phyloP scores from a whole-genome alignment of 1,284 basidiomycete genomes.

The Pseudozyma pruni region DNA sequence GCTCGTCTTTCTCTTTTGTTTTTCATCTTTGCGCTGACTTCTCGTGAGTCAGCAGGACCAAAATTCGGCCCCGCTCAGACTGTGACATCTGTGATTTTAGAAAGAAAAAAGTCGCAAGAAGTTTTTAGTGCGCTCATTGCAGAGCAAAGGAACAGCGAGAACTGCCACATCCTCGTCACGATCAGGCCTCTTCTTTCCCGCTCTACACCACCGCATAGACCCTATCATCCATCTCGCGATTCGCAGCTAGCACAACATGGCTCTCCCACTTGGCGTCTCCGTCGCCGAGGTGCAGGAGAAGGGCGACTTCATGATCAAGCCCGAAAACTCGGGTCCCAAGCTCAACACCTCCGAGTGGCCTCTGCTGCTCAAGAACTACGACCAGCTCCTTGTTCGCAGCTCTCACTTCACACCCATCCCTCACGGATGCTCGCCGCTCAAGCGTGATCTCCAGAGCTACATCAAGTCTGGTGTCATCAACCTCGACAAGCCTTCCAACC shows the following conservation, averaged over 20 bases:
- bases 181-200: constrained; percentile 10
- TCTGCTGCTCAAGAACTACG: constrained; percentile 94
- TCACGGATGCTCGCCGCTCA: constrained; percentile 86
- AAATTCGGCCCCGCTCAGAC: not conserved
- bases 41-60: constrained; percentile 1
- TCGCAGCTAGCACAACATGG: constrained; percentile 22
- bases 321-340: constrained; percentile 67
- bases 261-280: constrained; percentile 46
- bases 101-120: constrained; percentile 7
- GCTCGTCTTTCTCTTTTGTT: too few species aligned
- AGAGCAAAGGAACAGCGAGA: constrained; percentile 4
- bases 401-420: constrained; percentile 99
- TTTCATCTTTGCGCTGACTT: too few species aligned
- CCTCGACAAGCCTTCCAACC: constrained; percentile 99
- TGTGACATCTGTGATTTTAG: constrained; percentile 10
- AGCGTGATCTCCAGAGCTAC: constrained; percentile 89
- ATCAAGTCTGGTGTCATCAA: constrained; percentile 99
- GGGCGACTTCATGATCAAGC: constrained; percentile 69
- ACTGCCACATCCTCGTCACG: constrained; percentile 14
- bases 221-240: not conserved
- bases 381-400: constrained; percentile 81
- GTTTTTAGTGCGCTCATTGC: constrained; percentile 11
- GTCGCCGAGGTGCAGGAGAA: constrained; percentile 54
- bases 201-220: too few species aligned
- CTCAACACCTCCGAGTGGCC: constrained; percentile 96